Evolutionary conservation across 2,329 filamentous ascomycete species (phyloP), one percentile per base, ranked within the genome.

Genomic region (Grosmannia huntii): DNA sequence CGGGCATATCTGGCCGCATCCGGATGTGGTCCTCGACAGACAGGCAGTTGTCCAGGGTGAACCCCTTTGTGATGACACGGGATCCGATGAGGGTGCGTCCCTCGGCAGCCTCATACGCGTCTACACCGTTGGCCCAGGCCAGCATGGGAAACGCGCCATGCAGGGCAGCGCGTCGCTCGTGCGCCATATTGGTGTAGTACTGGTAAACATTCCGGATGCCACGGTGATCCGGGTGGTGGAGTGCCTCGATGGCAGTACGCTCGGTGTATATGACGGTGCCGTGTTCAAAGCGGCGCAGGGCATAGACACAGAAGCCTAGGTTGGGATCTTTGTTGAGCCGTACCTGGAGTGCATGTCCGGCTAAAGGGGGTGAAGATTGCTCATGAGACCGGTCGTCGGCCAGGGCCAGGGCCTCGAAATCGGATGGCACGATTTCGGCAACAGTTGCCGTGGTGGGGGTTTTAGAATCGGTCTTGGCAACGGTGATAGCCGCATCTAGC

Each of bases 291-390:
- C 63, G 53, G 21, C 64, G 63, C n/a, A 64, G 59, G 7, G 68
- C 67, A 55, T 66, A 69, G 54, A 70, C 63, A 53, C 67, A 66
- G 53, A 67, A 66, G 53, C 68, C 68, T 6, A 70, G 56, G 19
- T 54, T 38, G 1, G 62, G 55, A 60, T 63, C 52, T 38, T 53
- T 28, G 57, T 60, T 59, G 53, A 60, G 58, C 21, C 63, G 58
- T 25, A 63, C 60, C 53, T 59, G 46, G 5, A 63, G 53, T 41
- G 54, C 58, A 44, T 49, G 38, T 36, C 19, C 16, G 50, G 28
- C 48, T 16, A 14, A 12, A 25, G 28, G 46, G 27, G 41, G 38
- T 16, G 36, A 46, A 28, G 52, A 41, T 9, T 44, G 41, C 19
- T 44, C 7, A 4, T 44, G 16, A 44, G 41, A n/a, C 16, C 7